Conservation (phyloP, 106 monocot species). For the Alisma plantagoaquatica region DNA sequence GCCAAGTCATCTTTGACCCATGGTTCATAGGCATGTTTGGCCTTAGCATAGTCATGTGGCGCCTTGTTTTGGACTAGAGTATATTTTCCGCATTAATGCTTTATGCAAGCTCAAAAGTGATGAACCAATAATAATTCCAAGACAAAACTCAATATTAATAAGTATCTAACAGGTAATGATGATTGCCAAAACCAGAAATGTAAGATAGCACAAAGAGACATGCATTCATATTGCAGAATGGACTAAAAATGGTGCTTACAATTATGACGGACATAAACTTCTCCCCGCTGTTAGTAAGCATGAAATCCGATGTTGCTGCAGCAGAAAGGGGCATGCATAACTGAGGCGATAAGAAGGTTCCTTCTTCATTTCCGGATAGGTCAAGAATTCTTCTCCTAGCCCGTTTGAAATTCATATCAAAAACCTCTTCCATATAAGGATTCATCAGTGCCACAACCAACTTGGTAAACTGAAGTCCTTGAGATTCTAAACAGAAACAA, state of each 20-base stretch:
- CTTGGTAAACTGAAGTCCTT: conserved; percentile 80
- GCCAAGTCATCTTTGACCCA: too few relatives aligned
- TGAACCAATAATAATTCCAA: too few relatives aligned
- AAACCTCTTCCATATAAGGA: conserved; percentile 83
- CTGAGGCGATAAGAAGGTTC: conserved; percentile 14
- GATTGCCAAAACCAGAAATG: too few relatives aligned
- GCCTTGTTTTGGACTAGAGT: too few relatives aligned
- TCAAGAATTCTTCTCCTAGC: conserved; percentile 65
- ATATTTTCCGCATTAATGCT: too few relatives aligned
- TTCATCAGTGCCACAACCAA: conserved; percentile 70
- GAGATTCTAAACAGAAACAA: conserved; percentile 53
- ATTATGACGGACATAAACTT: conserved; percentile 79
- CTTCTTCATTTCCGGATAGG: conserved; percentile 42
- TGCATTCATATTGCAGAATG: not conserved
- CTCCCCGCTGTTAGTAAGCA: conserved; percentile 58
- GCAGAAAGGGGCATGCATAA: conserved; percentile 31
- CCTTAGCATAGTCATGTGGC: too few relatives aligned
- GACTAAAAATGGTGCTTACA: conserved; percentile 21
- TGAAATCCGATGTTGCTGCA: conserved; percentile 36
- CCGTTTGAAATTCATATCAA: conserved; percentile 82
- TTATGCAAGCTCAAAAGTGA: too few relatives aligned
- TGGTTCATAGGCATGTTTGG: too few relatives aligned
- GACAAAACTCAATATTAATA: too few relatives aligned
- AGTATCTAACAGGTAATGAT: too few relatives aligned
- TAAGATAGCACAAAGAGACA: not conserved